These are phyloP conservation scores for Suhomyces panamericanus DNA, from an alignment of 1,139 yeast genomes.

Conservation along the genomic window DNA sequence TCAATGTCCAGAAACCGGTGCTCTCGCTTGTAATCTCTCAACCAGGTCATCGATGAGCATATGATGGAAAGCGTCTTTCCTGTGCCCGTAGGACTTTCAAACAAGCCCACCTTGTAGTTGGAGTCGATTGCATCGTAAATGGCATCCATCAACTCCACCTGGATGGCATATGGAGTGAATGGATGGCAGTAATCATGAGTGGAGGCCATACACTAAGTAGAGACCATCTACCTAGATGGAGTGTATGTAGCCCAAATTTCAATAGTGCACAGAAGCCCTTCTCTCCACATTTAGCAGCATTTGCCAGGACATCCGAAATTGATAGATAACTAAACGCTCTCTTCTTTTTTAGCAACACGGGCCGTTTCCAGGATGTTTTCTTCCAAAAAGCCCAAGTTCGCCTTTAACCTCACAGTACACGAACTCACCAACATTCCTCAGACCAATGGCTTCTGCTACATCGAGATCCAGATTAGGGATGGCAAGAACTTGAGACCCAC, in stretches of 20 bases:
- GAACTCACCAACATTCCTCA: constrained; percentile 84
- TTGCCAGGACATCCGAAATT: constrained; percentile 1
- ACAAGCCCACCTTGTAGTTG: constrained; percentile 69
- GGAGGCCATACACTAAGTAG: background rate
- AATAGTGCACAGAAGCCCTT: background rate
- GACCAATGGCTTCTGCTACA: constrained; percentile 64
- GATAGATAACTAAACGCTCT: background rate
- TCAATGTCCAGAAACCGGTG: constrained; percentile 33
- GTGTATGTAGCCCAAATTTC: background rate
- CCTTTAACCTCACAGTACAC: constrained; percentile 57
- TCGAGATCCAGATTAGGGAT: constrained; percentile 48
- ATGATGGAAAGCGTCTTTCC: constrained; percentile 89
- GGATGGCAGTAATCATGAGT: constrained; percentile 62
- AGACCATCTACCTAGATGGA: too few species aligned
- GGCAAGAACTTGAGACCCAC: constrained; percentile 15
- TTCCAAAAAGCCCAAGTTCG: constrained; percentile 47
- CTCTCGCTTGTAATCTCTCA: constrained; percentile 57
- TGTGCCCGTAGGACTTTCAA: constrained; percentile 95
- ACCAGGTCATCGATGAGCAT: constrained; percentile 86
- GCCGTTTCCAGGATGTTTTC: constrained; percentile 8
- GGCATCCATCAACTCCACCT: constrained; percentile 70
- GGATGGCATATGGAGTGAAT: constrained; percentile 77
- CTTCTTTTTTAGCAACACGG: too few species aligned
- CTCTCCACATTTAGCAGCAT: background rate
- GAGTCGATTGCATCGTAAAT: constrained; percentile 63